Conservation (phyloP, 2,329 filamentous ascomycete species). For the Ploettnerulaceae sp. region DNA sequence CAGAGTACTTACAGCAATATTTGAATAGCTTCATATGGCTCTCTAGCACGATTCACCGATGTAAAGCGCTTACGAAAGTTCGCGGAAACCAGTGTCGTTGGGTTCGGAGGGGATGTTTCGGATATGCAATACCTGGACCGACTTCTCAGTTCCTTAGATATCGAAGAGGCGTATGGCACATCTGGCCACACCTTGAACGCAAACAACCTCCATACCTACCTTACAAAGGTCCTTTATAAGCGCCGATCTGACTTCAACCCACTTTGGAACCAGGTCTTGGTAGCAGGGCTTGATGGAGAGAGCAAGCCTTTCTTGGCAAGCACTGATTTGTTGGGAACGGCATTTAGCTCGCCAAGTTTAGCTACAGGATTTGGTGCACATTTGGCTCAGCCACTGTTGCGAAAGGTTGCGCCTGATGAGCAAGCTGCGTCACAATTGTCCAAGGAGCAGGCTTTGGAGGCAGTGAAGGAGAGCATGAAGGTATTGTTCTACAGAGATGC, state of each 20-base stretch:
- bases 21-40: slow-evolving; percentile 83
- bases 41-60: slow-evolving; percentile 91
- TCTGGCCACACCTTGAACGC: slow-evolving; percentile 63
- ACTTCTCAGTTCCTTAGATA: slow-evolving; percentile 78
- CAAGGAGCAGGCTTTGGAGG: slow-evolving; percentile 72
- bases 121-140: slow-evolving; percentile 99
- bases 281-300: slow-evolving; percentile 79
- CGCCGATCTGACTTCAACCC: slow-evolving; percentile 94
- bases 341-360: slow-evolving; percentile 80
- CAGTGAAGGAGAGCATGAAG: slow-evolving; percentile 94
- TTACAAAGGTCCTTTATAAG: slow-evolving; percentile 92
- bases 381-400: slow-evolving; percentile 87
- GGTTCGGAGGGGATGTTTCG: slow-evolving; percentile 94
- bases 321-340: slow-evolving; percentile 88
- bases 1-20: slow-evolving; percentile 17
- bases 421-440: slow-evolving; percentile 65
- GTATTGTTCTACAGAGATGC: slow-evolving; percentile 97
- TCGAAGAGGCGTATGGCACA: slow-evolving; percentile 76
- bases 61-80: slow-evolving; percentile 93
- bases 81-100: slow-evolving; percentile 76
- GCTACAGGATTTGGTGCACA: slow-evolving; percentile 93
- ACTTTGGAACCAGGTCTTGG: slow-evolving; percentile 92
- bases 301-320: slow-evolving; percentile 83
- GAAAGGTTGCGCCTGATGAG: slow-evolving; percentile 79
- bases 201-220: slow-evolving; percentile 93